These are phyloP conservation scores for Suhomyces prunicola DNA, from an alignment of 805 yeast genomes.

Conservation along the genomic window DNA sequence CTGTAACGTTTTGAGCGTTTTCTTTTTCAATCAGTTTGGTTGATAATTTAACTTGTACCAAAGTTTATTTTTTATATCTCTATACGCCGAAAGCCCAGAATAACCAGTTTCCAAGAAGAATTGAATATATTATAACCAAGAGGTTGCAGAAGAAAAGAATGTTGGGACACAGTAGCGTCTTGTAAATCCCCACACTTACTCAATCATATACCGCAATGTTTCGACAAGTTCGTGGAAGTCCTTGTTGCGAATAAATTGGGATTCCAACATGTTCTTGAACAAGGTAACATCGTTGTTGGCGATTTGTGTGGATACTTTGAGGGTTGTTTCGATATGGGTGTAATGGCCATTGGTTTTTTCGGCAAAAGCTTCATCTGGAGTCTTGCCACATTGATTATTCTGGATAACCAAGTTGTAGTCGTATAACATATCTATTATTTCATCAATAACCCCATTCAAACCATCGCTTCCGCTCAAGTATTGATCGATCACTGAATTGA, in stretches of 20 bases:
- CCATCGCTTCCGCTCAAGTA: conserved; percentile 9
- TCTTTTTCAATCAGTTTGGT: neutral
- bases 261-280: conserved; percentile 4
- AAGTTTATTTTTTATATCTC: neutral
- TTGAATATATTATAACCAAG: neutral
- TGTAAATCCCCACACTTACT: neutral
- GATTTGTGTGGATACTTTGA: neutral
- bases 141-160: neutral
- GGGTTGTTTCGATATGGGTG: conserved; percentile 4
- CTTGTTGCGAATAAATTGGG: conserved; percentile 4
- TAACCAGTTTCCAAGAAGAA: neutral
- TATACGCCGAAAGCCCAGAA: neutral
- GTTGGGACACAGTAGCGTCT: neutral
- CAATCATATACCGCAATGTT: neutral
- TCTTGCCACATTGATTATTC: conserved; percentile 3
- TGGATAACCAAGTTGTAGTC: conserved; percentile 10
- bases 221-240: conserved; percentile 6
- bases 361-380: neutral
- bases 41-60: neutral
- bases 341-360: neutral
- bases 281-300: conserved; percentile 2
- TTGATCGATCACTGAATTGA: conserved; percentile 5
- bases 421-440: conserved; percentile 10
- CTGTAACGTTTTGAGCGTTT: neutral
- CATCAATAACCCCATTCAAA: conserved; percentile 9